Base-by-base conservation (phyloP, 2,329 filamentous ascomycete species). In the Venturia nashicola region DNA sequence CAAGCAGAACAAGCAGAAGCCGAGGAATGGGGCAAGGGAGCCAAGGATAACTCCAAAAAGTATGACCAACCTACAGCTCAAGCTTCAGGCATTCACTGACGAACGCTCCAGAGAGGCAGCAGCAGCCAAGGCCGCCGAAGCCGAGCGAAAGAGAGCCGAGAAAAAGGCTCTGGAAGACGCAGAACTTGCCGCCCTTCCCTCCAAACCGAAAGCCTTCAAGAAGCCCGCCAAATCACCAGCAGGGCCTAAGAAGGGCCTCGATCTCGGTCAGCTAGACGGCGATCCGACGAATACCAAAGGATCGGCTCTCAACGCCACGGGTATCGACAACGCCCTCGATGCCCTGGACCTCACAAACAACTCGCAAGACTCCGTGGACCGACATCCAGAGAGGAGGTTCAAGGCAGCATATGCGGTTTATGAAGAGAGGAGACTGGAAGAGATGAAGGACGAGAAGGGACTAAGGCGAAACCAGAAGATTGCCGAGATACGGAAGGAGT, bases 311-410 rank as follows among this genome's bases (percentile, higher is more conserved):
- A 92, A 88, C 74, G 92, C 91, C 3, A 83, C 88, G 0, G 91
- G 91, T 71, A 96, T 99, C 75, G 92, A 97, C 74, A 93, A 97
- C 71, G 91, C 91, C 0, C 84, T 97, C 61, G 92, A 97, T 70
- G 91, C 91, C 70, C 83, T 97, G 36, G 86, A 85, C 2, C 76
- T 97, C 62, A 84, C 84, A 3, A 76, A 79, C 48, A 74, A 79
- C n/a, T 80, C 82, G 61, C 77, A 81, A 23, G 77, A 83, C 65
- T 91, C 94, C 79, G 76, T 99, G 65, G 94, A 99, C 73, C 83
- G 86, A 62, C 92, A 97, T 73, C 92, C 94, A 0, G 91, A 97
- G 79, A 81, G 90, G 65, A 82, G 94, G 62, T 94, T 87, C 79
- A 90, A 91, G 75, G 91, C 92, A 7, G 93, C 93, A 0, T 94